Evolutionary conservation across 2,329 filamentous ascomycete genomes (phyloP).

Genomic region (Pseudocercospora fuligena): DNA sequence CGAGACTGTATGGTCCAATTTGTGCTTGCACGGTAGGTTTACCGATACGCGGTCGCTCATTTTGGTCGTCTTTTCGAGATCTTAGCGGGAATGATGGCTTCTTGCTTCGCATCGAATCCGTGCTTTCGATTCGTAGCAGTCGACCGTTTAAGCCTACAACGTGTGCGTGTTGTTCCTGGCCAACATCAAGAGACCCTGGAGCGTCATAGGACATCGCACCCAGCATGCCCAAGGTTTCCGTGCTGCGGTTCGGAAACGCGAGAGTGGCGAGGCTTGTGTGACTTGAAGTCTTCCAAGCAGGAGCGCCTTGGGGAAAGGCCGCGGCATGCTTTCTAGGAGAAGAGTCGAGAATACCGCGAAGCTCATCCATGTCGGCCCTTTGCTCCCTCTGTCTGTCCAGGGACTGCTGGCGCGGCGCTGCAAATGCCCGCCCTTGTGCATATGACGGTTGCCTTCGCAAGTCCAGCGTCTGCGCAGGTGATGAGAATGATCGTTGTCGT

Average conservation of each 20-base stretch:
- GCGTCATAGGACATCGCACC: slow-evolving; percentile 35
- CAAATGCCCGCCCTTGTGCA: slow-evolving; percentile 58
- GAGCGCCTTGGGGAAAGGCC: slow-evolving; percentile 20
- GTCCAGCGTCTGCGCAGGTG: slow-evolving; percentile 29
- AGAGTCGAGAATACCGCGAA: slow-evolving; percentile 48
- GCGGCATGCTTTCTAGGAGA: slow-evolving; percentile 51
- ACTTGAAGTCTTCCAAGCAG: slow-evolving; percentile 33
- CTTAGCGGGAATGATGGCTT: slow-evolving; percentile 17
- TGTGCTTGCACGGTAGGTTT: slow-evolving; percentile 14
- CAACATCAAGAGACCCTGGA: slow-evolving; percentile 21
- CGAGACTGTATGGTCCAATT: slow-evolving; percentile 33
- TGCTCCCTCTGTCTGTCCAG: slow-evolving; percentile 52
- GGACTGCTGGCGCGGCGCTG: slow-evolving; percentile 57
- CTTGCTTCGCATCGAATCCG: slow-evolving; percentile 35
- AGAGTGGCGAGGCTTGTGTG: slow-evolving; percentile 33
- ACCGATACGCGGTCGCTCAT: slow-evolving; percentile 11
- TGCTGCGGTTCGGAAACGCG: slow-evolving; percentile 27
- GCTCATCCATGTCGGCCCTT: slow-evolving; percentile 47
- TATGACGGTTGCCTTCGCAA: slow-evolving; percentile 45
- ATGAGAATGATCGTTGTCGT: slow-evolving; percentile 36
- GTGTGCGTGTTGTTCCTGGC: slow-evolving; percentile 4
- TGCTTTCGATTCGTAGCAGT: slow-evolving; percentile 35
- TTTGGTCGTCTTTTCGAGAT: slow-evolving; percentile 14
- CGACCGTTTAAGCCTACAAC: slow-evolving; percentile 30
- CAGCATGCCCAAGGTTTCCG: slow-evolving; percentile 27